Base-by-base conservation (phyloP, 768 basidiomycete genomes). In the Chalciporus sphaerocephalus region DNA sequence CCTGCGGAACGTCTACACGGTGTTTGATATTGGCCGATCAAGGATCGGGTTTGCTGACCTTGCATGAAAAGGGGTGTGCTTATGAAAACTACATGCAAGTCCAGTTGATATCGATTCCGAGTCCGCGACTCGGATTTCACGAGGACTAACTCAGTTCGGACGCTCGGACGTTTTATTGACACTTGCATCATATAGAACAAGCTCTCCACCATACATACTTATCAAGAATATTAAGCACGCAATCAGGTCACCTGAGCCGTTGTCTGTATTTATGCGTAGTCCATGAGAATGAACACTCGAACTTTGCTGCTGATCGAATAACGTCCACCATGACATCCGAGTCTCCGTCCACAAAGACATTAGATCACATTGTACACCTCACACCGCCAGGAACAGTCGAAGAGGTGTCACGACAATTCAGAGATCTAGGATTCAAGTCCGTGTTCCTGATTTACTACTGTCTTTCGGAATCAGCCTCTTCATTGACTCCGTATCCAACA, bases 291-390 rank as follows among this genome's bases (percentile, higher is more conserved):
- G 18, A 16, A 1, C 13, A n/a, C 23, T 33, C 43, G 38, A 33
- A 6, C 16, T 4, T 20, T 4, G 24, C n/a, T 15, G 16, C 30
- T 25, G 15, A 15, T 7, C 36, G 17, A n/a, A n/a, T n/a, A n/a
- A 17, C 38, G 21, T 40, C 18, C 32, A 35, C n/a, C 20, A 65
- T 63, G 65, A n/a, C n/a, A n/a, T 38, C 57, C 11, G n/a, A n/a
- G n/a, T 25, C 30, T 6, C 60, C 61, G 21, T 66, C 69, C 15
- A 79, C 75, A 2, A 66, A 60, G 35, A 74, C 62, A 22, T 56
- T 87, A 10, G 86, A 88, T 51, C 86, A 88, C 52, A 78, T 88
- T 46, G 75, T 88, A 1, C 79, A 87, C 58, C 69, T 88, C n/a
- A 81, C 81, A 0, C 79, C 84, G 0, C 80, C 84, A 1, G 81